These are phyloP conservation scores for Malassezia restricta DNA, from an alignment of 1,284 basidiomycete species.

Conservation along the genomic window DNA sequence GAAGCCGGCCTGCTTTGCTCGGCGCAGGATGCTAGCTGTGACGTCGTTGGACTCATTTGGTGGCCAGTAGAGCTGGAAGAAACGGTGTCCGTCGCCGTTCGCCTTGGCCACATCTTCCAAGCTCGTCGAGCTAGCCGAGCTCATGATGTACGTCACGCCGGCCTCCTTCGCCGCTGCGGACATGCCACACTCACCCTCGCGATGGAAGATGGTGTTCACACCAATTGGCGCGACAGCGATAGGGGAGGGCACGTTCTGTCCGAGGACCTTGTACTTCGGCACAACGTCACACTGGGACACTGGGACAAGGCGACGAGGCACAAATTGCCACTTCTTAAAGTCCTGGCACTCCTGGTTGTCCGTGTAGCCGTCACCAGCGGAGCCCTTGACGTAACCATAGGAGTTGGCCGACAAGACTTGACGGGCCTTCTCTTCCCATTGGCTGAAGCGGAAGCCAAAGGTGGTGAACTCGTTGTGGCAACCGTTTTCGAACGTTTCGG, in stretches of 20 bases:
- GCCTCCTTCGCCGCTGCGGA: too few species aligned
- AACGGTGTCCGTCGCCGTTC: too few species aligned
- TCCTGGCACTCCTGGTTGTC: background rate
- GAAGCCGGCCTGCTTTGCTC: too few species aligned
- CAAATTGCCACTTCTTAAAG: constrained; percentile 1
- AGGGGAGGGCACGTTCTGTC: constrained; percentile 5
- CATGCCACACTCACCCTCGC: constrained; percentile 2
- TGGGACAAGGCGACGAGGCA: background rate
- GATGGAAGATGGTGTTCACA: constrained; percentile 14
- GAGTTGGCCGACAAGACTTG: background rate
- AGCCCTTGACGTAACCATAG: background rate
- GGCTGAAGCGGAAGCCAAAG: background rate
- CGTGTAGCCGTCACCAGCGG: background rate
- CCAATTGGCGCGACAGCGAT: constrained; percentile 1
- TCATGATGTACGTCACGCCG: too few species aligned
- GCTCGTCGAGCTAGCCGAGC: too few species aligned
- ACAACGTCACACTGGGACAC: background rate
- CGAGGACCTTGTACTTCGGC: constrained; percentile 1
- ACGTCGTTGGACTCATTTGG: too few species aligned
- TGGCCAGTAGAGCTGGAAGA: too few species aligned
- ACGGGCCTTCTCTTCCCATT: background rate
- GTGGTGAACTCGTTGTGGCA: background rate
- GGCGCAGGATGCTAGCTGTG: too few species aligned
- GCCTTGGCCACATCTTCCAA: too few species aligned
- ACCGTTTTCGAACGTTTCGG: background rate